Evolutionary conservation across 371 early-diverging fungal species (phyloP), one percentile per base, ranked within the genome.

Genomic region (Capillidium rhysosporum): DNA sequence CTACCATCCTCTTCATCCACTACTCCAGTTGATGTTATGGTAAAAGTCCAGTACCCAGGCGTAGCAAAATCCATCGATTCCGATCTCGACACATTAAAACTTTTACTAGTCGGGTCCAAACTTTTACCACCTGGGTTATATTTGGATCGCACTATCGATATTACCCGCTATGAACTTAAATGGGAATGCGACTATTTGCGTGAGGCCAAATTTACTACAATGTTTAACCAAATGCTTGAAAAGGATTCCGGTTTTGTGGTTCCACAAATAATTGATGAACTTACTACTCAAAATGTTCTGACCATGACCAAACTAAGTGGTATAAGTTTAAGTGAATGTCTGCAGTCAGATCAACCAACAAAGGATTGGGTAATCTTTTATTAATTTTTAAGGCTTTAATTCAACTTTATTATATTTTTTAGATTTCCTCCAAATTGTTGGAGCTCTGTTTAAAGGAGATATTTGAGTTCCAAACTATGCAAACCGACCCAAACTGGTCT

Each of bases 401-500:
- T 46, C 23, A 47, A n/a, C 40, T 20, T 14, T 2, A n/a, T 51
- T 65, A 9, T 29, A 61, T 25, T 63, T 52, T 16, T 18, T 54
- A 71, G 56, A 73, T 82, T 14, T 80, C 75, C 1, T 63, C 66
- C 12, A 65, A 61, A 12, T 59, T 95, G 10, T 63, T 96, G 57
- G 66, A 75, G 14, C 78, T 96, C 3, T 89, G 90, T 62, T 69
- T 96, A 29, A 70, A 76, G 26, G 96, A 95, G 61, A 70, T 97
- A 40, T 94, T 94, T 62, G 77, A 76, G 24, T 92, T 88, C 64
- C 72, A 78, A 54, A 90, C 85, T 65, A 95, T 97, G 97, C 97
- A 97, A 65, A 97, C 97, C 10, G 97, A 97, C 62, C 97, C 97
- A 2, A 97, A 97, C 63, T 97, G 94, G 94, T 77, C 89, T 52